Conservation (phyloP, 495 filamentous ascomycete genomes). For the Paragyromitra xinjiangensis region DNA sequence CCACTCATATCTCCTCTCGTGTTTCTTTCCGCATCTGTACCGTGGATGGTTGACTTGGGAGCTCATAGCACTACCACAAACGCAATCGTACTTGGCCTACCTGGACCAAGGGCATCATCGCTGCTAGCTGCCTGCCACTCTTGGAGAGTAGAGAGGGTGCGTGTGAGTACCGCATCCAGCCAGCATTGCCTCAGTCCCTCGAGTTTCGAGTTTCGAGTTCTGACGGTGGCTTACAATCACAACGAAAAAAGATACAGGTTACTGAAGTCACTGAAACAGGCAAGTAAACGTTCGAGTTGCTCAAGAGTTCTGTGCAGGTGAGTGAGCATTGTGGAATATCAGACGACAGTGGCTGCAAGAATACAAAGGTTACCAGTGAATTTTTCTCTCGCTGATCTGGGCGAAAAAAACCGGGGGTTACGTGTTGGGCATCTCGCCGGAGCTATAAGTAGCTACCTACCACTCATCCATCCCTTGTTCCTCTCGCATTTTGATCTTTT, state of each 20-base stretch:
- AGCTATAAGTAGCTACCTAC: constrained; percentile 50
- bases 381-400: constrained; percentile 25
- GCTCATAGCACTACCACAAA: neutral
- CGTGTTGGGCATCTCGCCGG: constrained; percentile 33
- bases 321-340: constrained; percentile 46
- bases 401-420: constrained; percentile 14
- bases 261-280: constrained; percentile 33
- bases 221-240: constrained; percentile 25
- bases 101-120: neutral
- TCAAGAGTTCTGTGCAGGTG: constrained; percentile 34
- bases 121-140: constrained; percentile 1
- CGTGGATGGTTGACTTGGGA: constrained; percentile 4
- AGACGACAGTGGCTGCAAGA: constrained; percentile 34
- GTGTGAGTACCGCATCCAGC: constrained; percentile 16
- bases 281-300: constrained; percentile 33
- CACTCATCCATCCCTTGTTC: constrained; percentile 38
- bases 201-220: constrained; percentile 12
- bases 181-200: constrained; percentile 16
- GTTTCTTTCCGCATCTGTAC: neutral
- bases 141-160: neutral
- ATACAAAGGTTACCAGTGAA: constrained; percentile 26
- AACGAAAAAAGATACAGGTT: constrained; percentile 19
- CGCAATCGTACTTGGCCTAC: neutral
- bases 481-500: constrained; percentile 17
- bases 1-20: neutral